phyloP scores from a whole-genome alignment of 2,329 filamentous ascomycete genomes.

The Diplodia corticola region DNA sequence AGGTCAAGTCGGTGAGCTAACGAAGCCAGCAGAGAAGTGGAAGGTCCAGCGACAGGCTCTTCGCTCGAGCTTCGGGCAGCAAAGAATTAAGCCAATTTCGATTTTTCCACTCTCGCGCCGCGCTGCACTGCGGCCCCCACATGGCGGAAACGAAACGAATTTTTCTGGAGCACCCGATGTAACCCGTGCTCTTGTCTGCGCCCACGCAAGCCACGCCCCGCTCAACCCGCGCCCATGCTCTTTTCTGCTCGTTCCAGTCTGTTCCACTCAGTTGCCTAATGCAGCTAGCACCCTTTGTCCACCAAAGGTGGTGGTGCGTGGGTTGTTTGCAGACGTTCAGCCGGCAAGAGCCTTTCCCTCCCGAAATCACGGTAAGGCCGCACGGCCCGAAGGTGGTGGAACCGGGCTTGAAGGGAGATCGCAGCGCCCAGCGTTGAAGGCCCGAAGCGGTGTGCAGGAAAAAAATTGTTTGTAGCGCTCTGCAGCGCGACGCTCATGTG shows the following conservation, averaged over 20 bases:
- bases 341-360: constrained; percentile 3
- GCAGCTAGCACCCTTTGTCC: background rate
- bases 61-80: constrained; percentile 19
- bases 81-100: background rate
- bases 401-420: background rate
- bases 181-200: background rate
- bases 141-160: background rate
- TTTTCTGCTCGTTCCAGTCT: constrained; percentile 7
- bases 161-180: constrained; percentile 13
- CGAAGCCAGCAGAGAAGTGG: background rate
- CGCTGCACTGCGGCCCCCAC: constrained; percentile 4
- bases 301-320: background rate
- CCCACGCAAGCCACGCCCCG: constrained; percentile 13
- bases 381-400: constrained; percentile 10
- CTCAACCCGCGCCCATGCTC: background rate
- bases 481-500: constrained; percentile 10
- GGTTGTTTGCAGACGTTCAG: background rate
- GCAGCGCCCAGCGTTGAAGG: constrained; percentile 1
- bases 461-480: background rate
- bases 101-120: background rate
- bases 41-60: background rate
- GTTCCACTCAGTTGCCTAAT: constrained; percentile 10
- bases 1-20: constrained; percentile 9
- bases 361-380: constrained; percentile 2
- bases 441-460: constrained; percentile 16